A percentile compares a stretch with the other conserved stretches of the same genome.
phyloP scores from a whole-genome alignment of 2,329 filamentous ascomycete genomes.

The Ophiostoma sp. region DNA sequence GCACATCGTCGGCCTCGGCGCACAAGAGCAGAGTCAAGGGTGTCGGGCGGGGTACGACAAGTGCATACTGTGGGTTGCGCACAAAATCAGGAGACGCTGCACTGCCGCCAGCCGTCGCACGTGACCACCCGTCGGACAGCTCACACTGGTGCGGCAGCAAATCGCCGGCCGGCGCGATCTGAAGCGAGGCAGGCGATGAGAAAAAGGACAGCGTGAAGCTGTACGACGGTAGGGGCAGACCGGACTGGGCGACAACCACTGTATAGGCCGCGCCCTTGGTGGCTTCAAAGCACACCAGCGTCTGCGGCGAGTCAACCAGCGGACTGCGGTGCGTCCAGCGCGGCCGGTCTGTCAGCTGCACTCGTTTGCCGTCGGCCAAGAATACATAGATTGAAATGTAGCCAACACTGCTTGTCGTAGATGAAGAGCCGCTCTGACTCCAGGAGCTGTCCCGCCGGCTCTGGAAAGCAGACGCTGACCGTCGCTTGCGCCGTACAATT shows the following conservation, averaged over 20 bases:
- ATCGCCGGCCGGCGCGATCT: slow-evolving; percentile 56
- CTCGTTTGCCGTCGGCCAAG: slow-evolving; percentile 57
- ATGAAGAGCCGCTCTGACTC: neutral
- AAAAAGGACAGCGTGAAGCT: slow-evolving; percentile 86
- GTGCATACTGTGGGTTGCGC: slow-evolving; percentile 79
- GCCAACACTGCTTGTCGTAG: slow-evolving; percentile 40
- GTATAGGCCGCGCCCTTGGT: slow-evolving; percentile 42
- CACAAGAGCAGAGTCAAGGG: slow-evolving; percentile 70
- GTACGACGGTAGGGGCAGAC: slow-evolving; percentile 65
- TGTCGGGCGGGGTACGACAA: slow-evolving; percentile 53
- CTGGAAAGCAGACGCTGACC: neutral
- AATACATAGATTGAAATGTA: slow-evolving; percentile 88
- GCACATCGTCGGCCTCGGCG: slow-evolving; percentile 58
- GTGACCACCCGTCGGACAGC: slow-evolving; percentile 64
- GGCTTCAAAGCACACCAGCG: slow-evolving; percentile 67
- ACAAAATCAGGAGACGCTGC: slow-evolving; percentile 69
- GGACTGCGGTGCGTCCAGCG: slow-evolving; percentile 63
- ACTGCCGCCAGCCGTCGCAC: slow-evolving; percentile 77
- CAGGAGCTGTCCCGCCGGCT: too few relatives aligned
- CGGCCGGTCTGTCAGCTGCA: slow-evolving; percentile 61
- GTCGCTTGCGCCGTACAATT: slow-evolving; percentile 41
- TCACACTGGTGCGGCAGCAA: slow-evolving; percentile 55
- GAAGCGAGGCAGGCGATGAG: slow-evolving; percentile 61
- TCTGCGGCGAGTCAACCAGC: slow-evolving; percentile 93
- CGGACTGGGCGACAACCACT: slow-evolving; percentile 61